Percentiles rank a stretch among this genome's conserved stretches.
Conservation (phyloP, 495 filamentous ascomycete genomes). For the Mycothermus thermophilus region DNA sequence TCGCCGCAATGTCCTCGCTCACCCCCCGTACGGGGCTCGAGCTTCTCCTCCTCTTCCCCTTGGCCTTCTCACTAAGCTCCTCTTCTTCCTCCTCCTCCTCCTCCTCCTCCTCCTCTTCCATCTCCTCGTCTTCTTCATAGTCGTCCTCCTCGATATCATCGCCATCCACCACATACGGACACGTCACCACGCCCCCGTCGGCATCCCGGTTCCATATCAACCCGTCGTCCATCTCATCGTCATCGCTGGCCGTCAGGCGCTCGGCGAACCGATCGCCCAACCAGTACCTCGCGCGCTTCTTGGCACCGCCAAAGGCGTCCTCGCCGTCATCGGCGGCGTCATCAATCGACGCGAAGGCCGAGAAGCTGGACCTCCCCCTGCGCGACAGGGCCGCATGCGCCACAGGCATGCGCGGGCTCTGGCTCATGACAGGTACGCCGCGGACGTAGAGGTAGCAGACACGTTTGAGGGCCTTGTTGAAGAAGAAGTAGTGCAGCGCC, state of each 20-base stretch:
- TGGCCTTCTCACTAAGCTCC: neutral
- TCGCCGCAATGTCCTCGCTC: slow-evolving; percentile 59
- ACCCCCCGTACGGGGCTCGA: slow-evolving; percentile 48
- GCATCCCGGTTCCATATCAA: slow-evolving; percentile 37
- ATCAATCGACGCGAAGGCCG: slow-evolving; percentile 2
- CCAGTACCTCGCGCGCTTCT: slow-evolving; percentile 75
- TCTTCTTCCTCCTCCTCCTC: slow-evolving; percentile 15
- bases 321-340: slow-evolving; percentile 4
- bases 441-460: slow-evolving; percentile 88
- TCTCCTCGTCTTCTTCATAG: slow-evolving; percentile 40
- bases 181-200: slow-evolving; percentile 37
- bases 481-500: slow-evolving; percentile 94
- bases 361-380: slow-evolving; percentile 6
- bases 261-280: slow-evolving; percentile 48
- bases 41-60: slow-evolving; percentile 5
- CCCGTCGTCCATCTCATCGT: slow-evolving; percentile 33
- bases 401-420: slow-evolving; percentile 34
- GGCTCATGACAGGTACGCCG: slow-evolving; percentile 70
- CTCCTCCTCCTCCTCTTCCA: slow-evolving; percentile 10
- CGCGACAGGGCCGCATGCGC: slow-evolving; percentile 15
- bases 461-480: slow-evolving; percentile 84
- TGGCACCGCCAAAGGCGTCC: slow-evolving; percentile 34
- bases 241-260: slow-evolving; percentile 26
- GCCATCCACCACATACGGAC: slow-evolving; percentile 40
- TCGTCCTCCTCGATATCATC: slow-evolving; percentile 27